Percentiles rank a stretch among this genome's conserved stretches.
phyloP scores from a whole-genome alignment of 768 basidiomycete genomes.

The Leccinum imitatum region DNA sequence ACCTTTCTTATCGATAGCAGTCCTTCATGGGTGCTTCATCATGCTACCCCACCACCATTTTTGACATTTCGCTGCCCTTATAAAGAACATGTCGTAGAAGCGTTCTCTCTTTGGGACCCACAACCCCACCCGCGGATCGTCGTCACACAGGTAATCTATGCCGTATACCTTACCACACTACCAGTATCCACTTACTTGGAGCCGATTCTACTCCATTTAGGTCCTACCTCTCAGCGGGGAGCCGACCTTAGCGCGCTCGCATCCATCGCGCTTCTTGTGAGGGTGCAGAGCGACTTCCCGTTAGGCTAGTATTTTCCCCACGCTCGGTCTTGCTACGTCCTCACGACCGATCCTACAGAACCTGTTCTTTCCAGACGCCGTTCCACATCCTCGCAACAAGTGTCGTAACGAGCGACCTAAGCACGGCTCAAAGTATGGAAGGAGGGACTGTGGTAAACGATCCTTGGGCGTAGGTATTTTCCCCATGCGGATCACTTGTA shows the following conservation, averaged over 20 bases:
- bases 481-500: conserved; percentile 6
- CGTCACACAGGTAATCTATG: conserved; percentile 32
- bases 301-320: conserved; percentile 38
- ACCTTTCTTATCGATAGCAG: conserved; percentile 33
- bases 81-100: conserved; percentile 28
- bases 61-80: conserved; percentile 24
- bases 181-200: conserved; percentile 9
- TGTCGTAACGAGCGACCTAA: conserved; percentile 74
- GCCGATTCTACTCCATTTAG: conserved; percentile 16
- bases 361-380: conserved; percentile 44
- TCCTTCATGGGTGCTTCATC: conserved; percentile 16
- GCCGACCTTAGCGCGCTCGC: conserved; percentile 55
- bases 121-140: conserved; percentile 32
- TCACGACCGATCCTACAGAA: conserved; percentile 21
- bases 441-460: conserved; percentile 35
- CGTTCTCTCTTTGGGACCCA: conserved; percentile 31
- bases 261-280: conserved; percentile 74
- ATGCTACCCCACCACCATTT: conserved; percentile 17
- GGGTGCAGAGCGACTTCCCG: conserved; percentile 59
- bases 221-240: conserved; percentile 41
- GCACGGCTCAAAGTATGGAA: conserved; percentile 67
- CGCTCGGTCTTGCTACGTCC: background rate
- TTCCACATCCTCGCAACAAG: conserved; percentile 68
- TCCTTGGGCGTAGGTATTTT: conserved; percentile 16
- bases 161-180: conserved; percentile 15